These are phyloP conservation scores for Mimosa bimucronata DNA, from an alignment of 306 rosid species.

Conservation along the genomic window DNA sequence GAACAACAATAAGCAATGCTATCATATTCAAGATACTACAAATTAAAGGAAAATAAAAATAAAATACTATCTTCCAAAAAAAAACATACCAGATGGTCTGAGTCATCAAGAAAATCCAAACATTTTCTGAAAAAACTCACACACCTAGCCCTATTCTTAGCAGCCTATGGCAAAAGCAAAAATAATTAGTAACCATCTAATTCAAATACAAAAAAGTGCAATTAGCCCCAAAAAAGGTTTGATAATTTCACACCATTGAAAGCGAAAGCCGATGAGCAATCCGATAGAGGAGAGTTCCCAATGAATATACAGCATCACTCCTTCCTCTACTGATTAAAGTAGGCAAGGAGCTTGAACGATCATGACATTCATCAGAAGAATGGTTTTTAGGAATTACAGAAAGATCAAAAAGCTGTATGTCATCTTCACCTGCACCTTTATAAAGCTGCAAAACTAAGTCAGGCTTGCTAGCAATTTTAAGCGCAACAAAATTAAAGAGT, in stretches of 20 bases:
- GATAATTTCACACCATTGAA: slow-evolving; percentile 73
- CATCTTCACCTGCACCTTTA: slow-evolving; percentile 96
- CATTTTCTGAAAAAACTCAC: slow-evolving; percentile 84
- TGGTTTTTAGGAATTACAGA: slow-evolving; percentile 74
- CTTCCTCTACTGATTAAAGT: slow-evolving; percentile 68
- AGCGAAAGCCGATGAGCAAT: slow-evolving; percentile 93
- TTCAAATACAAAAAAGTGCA: slow-evolving; percentile 24
- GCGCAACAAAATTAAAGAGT: not conserved
- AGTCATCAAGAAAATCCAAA: slow-evolving; percentile 87
- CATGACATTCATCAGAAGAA: slow-evolving; percentile 64
- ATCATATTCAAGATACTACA: slow-evolving; percentile 17
- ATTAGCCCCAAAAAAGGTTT: slow-evolving; percentile 22
- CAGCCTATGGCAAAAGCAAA: slow-evolving; percentile 62
- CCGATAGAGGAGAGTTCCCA: slow-evolving; percentile 91
- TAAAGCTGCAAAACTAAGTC: slow-evolving; percentile 71
- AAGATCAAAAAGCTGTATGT: slow-evolving; percentile 93
- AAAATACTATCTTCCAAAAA: slow-evolving; percentile 31
- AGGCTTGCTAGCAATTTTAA: slow-evolving; percentile 32
- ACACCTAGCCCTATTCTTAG: slow-evolving; percentile 80
- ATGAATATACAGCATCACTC: slow-evolving; percentile 83
- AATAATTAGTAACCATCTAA: slow-evolving; percentile 39
- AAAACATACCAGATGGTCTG: slow-evolving; percentile 81
- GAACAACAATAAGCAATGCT: slow-evolving; percentile 35
- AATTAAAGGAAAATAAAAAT: slow-evolving; percentile 10
- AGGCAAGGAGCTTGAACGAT: slow-evolving; percentile 72